phyloP scores from a whole-genome alignment of 306 rosid genomes.

The Benincasa hispida region DNA sequence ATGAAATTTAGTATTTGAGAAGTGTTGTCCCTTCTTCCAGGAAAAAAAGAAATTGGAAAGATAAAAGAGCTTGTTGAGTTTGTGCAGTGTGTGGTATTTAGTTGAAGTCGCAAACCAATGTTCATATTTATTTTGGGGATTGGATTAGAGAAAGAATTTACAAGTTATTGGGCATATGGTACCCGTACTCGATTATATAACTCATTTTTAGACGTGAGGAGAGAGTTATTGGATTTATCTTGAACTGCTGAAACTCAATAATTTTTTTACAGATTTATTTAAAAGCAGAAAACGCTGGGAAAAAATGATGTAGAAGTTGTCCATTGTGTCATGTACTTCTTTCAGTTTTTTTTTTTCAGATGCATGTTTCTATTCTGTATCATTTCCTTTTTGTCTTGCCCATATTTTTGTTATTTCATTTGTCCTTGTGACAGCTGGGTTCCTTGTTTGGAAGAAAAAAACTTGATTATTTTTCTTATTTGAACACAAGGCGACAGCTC shows the following conservation, averaged over 20 bases:
- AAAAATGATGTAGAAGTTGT: background rate
- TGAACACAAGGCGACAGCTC: constrained; percentile 38
- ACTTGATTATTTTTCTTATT: constrained; percentile 7
- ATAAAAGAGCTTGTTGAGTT: background rate
- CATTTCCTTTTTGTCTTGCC: background rate
- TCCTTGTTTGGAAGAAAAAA: background rate
- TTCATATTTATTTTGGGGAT: background rate
- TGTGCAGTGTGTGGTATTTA: background rate
- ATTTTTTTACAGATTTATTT: background rate
- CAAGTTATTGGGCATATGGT: background rate
- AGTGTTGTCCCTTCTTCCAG: too few relatives aligned
- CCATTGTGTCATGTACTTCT: background rate
- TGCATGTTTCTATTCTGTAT: background rate
- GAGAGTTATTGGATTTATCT: background rate
- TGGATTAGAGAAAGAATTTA: background rate
- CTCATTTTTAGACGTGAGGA: background rate
- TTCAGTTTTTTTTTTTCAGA: background rate
- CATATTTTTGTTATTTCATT: background rate
- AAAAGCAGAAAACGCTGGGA: background rate
- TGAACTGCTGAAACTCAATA: background rate
- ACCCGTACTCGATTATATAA: background rate
- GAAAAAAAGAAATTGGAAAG: too few relatives aligned
- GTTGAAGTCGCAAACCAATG: background rate
- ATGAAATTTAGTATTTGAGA: too few relatives aligned
- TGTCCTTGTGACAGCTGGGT: background rate